Evolutionary conservation across 306 rosid genomes (phyloP).

Genomic region (Crotalaria pallida): DNA sequence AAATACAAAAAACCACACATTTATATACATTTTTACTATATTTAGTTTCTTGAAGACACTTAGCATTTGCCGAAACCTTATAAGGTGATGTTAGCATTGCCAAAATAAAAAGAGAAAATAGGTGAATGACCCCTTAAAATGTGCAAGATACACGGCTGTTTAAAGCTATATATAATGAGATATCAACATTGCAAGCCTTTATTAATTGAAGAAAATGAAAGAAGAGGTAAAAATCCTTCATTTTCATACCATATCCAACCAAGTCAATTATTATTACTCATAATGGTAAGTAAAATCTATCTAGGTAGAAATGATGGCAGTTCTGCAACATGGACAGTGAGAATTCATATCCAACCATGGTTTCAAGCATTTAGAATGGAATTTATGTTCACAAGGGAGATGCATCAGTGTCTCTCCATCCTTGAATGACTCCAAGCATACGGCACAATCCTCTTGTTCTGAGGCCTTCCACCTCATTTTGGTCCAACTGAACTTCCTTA

Average conservation of each 20-base stretch:
- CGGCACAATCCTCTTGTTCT: conserved; percentile 66
- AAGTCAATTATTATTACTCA: neutral
- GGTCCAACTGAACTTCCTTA: conserved; percentile 55
- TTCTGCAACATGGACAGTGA: conserved; percentile 88
- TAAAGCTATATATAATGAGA: neutral
- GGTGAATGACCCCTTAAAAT: neutral
- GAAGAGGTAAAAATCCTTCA: neutral
- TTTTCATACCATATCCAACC: neutral
- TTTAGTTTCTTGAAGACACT: too few species aligned
- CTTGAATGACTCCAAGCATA: conserved; percentile 59
- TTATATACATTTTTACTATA: too few species aligned
- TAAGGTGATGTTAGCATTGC: neutral
- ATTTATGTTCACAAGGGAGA: conserved; percentile 76
- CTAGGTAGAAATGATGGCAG: conserved; percentile 17
- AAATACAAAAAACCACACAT: too few species aligned
- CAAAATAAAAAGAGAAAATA: neutral
- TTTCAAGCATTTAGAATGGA: conserved; percentile 64
- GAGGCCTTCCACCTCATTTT: conserved; percentile 57
- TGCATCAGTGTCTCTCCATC: conserved; percentile 45
- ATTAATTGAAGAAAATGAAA: neutral
- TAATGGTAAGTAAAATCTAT: neutral
- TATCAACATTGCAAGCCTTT: neutral
- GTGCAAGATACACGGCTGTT: neutral
- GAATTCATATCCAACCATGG: conserved; percentile 76
- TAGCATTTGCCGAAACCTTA: too few species aligned